Evolutionary conservation across 345 rosid genomes (phyloP).

Genomic region (Kernera saxatilis): DNA sequence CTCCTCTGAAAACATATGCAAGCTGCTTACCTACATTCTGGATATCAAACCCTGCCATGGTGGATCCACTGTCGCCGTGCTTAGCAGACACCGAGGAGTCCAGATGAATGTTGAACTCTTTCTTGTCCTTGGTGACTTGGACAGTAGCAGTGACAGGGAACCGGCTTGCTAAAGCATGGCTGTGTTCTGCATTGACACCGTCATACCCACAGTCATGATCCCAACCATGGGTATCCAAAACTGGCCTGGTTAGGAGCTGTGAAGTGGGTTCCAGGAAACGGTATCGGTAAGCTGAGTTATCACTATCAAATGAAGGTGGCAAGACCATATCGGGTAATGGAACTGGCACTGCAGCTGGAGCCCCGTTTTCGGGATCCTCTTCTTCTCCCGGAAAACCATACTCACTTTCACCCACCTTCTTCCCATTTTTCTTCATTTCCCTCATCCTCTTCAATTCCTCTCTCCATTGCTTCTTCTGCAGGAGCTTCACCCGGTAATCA

Average conservation of each 20-base stretch:
- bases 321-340: conserved; percentile 85
- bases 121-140: conserved; percentile 94
- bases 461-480: conserved; percentile 88
- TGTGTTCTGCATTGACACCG: conserved; percentile 77
- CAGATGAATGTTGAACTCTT: conserved; percentile 85
- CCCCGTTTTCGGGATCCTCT: conserved; percentile 60
- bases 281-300: conserved; percentile 83
- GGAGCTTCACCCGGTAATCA: conserved; percentile 91
- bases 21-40: conserved; percentile 93
- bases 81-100: conserved; percentile 81
- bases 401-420: conserved; percentile 45
- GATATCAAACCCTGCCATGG: conserved; percentile 94
- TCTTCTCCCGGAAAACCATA: conserved; percentile 55
- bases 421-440: conserved; percentile 81
- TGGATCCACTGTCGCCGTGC: conserved; percentile 79
- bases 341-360: conserved; percentile 85
- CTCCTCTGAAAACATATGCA: conserved; percentile 77
- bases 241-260: conserved; percentile 84
- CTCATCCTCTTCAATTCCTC: conserved; percentile 77
- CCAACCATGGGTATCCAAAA: conserved; percentile 92
- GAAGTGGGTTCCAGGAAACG: conserved; percentile 84
- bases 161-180: conserved; percentile 52
- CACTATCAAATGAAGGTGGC: conserved; percentile 85
- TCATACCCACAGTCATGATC: conserved; percentile 99
- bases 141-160: conserved; percentile 75